phyloP scores from a whole-genome alignment of 2,329 filamentous ascomycete genomes.

The Fusarium metavorans region DNA sequence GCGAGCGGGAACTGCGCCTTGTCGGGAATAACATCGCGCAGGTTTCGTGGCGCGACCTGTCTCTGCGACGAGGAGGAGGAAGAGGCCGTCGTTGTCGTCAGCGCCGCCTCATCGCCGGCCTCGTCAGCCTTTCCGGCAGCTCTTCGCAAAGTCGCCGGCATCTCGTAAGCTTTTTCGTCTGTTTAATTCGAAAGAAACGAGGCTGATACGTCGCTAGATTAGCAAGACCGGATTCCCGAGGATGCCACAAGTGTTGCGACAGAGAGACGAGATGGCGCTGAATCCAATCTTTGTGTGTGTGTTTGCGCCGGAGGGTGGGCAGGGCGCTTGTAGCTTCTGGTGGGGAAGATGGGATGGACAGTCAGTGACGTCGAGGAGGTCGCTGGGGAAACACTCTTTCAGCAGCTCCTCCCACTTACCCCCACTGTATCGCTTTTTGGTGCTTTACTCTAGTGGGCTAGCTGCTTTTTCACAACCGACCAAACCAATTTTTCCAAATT shows the following conservation, averaged over 20 bases:
- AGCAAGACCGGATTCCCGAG: neutral
- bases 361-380: conserved; percentile 45
- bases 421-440: conserved; percentile 7
- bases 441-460: conserved; percentile 29
- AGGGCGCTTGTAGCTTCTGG: conserved; percentile 13
- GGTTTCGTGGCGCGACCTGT: conserved; percentile 18
- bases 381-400: conserved; percentile 45
- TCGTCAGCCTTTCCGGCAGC: conserved; percentile 29
- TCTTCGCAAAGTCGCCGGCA: conserved; percentile 42
- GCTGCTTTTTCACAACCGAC: conserved; percentile 19
- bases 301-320: conserved; percentile 19
- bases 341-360: conserved; percentile 24
- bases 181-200: neutral
- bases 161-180: conserved; percentile 15
- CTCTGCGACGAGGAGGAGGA: conserved; percentile 18
- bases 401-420: neutral
- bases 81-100: conserved; percentile 27
- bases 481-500: conserved; percentile 25
- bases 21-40: conserved; percentile 52
- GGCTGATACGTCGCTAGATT: conserved; percentile 15
- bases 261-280: conserved; percentile 10
- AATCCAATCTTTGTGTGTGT: neutral
- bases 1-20: conserved; percentile 65
- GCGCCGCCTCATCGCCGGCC: conserved; percentile 26
- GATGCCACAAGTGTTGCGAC: conserved; percentile 15